Evolutionary conservation across 108 stramenopile species (phyloP).

Genomic region (Craspedostauros australis): DNA sequence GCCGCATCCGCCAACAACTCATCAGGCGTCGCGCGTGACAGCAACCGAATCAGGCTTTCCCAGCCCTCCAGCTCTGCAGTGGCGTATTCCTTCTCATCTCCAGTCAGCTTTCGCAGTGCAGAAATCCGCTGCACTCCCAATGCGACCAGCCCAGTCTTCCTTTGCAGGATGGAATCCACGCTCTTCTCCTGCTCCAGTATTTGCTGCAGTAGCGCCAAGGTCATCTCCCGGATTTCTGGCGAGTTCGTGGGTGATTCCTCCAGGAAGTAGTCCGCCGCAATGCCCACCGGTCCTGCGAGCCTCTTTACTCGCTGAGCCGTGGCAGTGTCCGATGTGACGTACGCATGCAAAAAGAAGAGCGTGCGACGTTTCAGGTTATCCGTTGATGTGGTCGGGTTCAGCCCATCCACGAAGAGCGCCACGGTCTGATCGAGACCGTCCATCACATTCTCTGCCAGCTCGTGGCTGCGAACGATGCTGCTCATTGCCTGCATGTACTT

Average conservation of each 20-base stretch:
- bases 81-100: conserved; percentile 57
- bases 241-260: conserved; percentile 25
- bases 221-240: conserved; percentile 70
- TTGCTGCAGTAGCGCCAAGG: conserved; percentile 41
- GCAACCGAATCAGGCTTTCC: conserved; percentile 49
- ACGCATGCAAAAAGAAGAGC: conserved; percentile 66
- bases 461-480: conserved; percentile 57
- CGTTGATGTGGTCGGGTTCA: too few relatives aligned
- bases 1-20: too few relatives aligned
- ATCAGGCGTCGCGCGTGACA: conserved; percentile 41
- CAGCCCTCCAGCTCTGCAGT: conserved; percentile 62
- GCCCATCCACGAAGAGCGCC: conserved; percentile 36
- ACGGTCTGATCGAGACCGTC: conserved; percentile 40
- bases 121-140: conserved; percentile 58
- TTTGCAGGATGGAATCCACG: conserved; percentile 29
- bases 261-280: conserved; percentile 32
- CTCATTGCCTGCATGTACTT: conserved; percentile 65
- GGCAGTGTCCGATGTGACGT: conserved; percentile 56
- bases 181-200: conserved; percentile 33
- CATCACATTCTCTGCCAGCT: conserved; percentile 59
- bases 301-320: conserved; percentile 21
- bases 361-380: conserved; percentile 34
- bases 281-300: conserved; percentile 30
- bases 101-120: conserved; percentile 40
- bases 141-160: conserved; percentile 42